phyloP scores from a whole-genome alignment of 805 yeast genomes.

The Saturnispora gosingensis region DNA sequence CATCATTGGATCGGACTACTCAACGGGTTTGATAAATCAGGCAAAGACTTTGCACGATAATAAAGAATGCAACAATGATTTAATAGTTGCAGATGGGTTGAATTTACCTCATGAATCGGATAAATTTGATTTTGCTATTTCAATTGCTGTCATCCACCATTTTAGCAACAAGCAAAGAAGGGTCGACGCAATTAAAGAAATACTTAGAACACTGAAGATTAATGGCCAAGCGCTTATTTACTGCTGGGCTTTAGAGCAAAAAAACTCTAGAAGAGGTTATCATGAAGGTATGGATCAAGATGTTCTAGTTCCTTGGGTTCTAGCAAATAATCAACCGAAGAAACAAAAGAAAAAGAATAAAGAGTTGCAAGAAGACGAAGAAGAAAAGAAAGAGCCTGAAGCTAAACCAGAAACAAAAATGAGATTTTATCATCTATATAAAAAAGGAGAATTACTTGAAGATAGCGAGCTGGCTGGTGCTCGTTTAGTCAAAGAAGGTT shows the following conservation, averaged over 20 bases:
- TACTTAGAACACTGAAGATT: slow-evolving; percentile 41
- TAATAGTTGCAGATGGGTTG: slow-evolving; percentile 76
- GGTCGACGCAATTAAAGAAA: slow-evolving; percentile 60
- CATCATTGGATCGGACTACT: slow-evolving; percentile 68
- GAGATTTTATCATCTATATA: slow-evolving; percentile 83
- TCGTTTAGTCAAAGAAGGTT: slow-evolving; percentile 57
- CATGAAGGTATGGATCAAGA: slow-evolving; percentile 89
- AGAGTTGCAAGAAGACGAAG: slow-evolving; percentile 19
- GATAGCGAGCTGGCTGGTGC: slow-evolving; percentile 72
- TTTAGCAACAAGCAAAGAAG: slow-evolving; percentile 81
- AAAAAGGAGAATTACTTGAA: slow-evolving; percentile 69
- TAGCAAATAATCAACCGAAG: slow-evolving; percentile 40
- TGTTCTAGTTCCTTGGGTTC: slow-evolving; percentile 92
- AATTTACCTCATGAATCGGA: slow-evolving; percentile 43
- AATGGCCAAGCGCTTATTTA: slow-evolving; percentile 74
- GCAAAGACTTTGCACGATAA: slow-evolving; percentile 36
- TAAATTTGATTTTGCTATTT: slow-evolving; percentile 70
- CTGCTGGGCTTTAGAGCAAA: slow-evolving; percentile 97
- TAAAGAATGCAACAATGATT: slow-evolving; percentile 33
- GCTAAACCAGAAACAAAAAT: slow-evolving; percentile 45
- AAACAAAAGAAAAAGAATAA: slow-evolving; percentile 21
- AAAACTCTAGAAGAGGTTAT: slow-evolving; percentile 79
- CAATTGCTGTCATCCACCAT: slow-evolving; percentile 94
- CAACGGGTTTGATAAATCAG: slow-evolving; percentile 58
- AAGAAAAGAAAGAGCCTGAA: slow-evolving; percentile 11